These are phyloP conservation scores for Claviceps sp. DNA, from an alignment of 2,329 filamentous ascomycete genomes.

Conservation along the genomic window DNA sequence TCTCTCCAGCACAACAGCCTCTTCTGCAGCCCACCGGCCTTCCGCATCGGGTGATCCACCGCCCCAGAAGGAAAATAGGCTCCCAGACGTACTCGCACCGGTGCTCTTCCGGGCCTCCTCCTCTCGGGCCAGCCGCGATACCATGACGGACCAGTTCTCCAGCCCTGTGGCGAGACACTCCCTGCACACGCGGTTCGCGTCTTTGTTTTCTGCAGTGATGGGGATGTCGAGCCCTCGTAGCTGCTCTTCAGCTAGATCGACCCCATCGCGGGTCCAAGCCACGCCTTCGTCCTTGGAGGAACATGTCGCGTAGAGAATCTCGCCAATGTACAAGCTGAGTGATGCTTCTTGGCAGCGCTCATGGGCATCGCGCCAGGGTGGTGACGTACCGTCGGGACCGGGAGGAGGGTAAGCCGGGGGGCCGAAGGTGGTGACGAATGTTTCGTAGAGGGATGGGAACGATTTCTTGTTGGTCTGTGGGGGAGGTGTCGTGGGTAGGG, in stretches of 20 bases:
- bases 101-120: slow-evolving; percentile 27
- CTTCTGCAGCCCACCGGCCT: slow-evolving; percentile 41
- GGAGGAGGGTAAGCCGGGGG: slow-evolving; percentile 56
- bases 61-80: slow-evolving; percentile 25
- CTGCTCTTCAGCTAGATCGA: slow-evolving; percentile 64
- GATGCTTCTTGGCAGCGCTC: slow-evolving; percentile 75
- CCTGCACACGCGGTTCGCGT: slow-evolving; percentile 45
- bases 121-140: slow-evolving; percentile 45
- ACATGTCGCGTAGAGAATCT: slow-evolving; percentile 66
- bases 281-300: slow-evolving; percentile 53
- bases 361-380: slow-evolving; percentile 48
- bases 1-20: slow-evolving; percentile 39
- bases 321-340: slow-evolving; percentile 80
- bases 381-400: slow-evolving; percentile 54
- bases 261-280: slow-evolving; percentile 80
- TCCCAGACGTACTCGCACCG: slow-evolving; percentile 14
- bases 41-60: slow-evolving; percentile 20
- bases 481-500: slow-evolving; percentile 27
- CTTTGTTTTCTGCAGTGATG: slow-evolving; percentile 12
- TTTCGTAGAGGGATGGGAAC: slow-evolving; percentile 9
- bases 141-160: slow-evolving; percentile 75
- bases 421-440: slow-evolving; percentile 14
- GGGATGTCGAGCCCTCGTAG: slow-evolving; percentile 30
- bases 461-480: slow-evolving; percentile 11
- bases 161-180: slow-evolving; percentile 68